Conservation (phyloP, 2,329 filamentous ascomycete genomes). For the Parastagonospora avenae region DNA sequence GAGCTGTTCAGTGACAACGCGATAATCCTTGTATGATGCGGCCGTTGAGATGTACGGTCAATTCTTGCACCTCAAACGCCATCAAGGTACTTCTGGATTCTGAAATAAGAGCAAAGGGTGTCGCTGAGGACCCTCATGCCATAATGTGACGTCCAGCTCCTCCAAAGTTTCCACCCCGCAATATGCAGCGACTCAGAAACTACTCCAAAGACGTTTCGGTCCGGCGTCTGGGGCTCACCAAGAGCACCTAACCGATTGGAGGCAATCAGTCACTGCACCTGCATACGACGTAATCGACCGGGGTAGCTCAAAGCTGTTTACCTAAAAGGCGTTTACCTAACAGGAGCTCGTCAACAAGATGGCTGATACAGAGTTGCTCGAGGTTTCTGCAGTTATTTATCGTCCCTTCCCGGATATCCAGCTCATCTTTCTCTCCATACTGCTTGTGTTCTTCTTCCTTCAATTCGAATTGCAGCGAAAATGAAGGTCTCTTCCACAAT, state of each 20-base stretch:
- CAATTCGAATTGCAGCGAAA: constrained; percentile 5
- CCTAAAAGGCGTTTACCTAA: constrained; percentile 45
- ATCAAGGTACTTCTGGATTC: constrained; percentile 16
- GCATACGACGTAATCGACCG: constrained; percentile 27
- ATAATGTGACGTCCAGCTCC: background rate
- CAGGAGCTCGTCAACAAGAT: constrained; percentile 32
- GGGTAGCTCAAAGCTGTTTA: constrained; percentile 42
- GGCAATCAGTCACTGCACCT: constrained; percentile 20
- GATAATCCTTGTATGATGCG: background rate
- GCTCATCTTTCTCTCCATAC: constrained; percentile 1
- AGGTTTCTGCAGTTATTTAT: constrained; percentile 27
- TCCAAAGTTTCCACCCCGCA: background rate
- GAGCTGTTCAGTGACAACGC: constrained; percentile 13
- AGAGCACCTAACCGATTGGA: constrained; percentile 25
- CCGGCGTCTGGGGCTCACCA: constrained; percentile 10
- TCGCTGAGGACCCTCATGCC: background rate
- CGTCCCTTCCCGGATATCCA: constrained; percentile 11
- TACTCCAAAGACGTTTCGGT: background rate
- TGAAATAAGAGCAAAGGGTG: background rate
- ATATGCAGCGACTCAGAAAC: too few relatives aligned
- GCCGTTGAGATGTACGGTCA: background rate
- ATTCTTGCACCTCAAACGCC: constrained; percentile 1
- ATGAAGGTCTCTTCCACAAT: constrained; percentile 38
- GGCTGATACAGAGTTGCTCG: constrained; percentile 28
- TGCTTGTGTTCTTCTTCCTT: constrained; percentile 4